A percentile compares a stretch with the other conserved stretches of the same genome.
phyloP scores from a whole-genome alignment of 1,284 basidiomycete species.

The Meira miltonrushii region DNA sequence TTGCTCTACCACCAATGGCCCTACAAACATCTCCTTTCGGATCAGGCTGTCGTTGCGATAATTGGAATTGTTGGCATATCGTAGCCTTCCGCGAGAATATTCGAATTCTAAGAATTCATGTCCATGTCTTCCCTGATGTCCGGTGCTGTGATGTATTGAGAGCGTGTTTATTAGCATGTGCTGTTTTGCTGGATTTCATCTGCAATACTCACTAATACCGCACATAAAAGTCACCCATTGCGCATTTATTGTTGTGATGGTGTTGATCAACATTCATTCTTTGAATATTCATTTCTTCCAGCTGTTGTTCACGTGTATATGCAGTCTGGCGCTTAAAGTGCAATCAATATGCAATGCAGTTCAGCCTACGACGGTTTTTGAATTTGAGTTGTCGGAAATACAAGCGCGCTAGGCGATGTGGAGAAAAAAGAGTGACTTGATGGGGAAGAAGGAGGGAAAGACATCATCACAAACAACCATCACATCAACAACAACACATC shows the following conservation, averaged over 20 bases:
- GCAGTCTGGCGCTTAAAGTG: too few species aligned
- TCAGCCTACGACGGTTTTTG: too few species aligned
- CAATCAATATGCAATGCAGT: too few species aligned
- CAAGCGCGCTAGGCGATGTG: neutral
- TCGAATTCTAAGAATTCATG: slow-evolving; percentile 87
- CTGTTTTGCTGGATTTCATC: neutral
- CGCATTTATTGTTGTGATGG: neutral
- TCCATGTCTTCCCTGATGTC: slow-evolving; percentile 49
- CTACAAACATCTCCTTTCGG: slow-evolving; percentile 97
- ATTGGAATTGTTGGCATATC: slow-evolving; percentile 99
- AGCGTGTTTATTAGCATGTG: neutral
- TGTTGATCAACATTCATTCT: too few species aligned
- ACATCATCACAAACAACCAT: neutral
- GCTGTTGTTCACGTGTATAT: neutral
- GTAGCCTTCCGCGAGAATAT: slow-evolving; percentile 87
- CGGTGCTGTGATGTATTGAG: slow-evolving; percentile 24
- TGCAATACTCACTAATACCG: slow-evolving; percentile 46
- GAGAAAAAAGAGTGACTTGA: neutral
- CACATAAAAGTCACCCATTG: slow-evolving; percentile 43
- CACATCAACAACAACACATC: slow-evolving; percentile 4
- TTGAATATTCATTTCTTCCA: too few species aligned
- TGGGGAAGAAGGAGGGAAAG: neutral
- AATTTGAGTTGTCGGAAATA: neutral
- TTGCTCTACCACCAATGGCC: slow-evolving; percentile 83
- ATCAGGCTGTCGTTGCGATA: slow-evolving; percentile 96